Evolutionary conservation across 495 filamentous ascomycete species (phyloP), one percentile per base, ranked within the genome.

Genomic region (Durotheca rogersii): DNA sequence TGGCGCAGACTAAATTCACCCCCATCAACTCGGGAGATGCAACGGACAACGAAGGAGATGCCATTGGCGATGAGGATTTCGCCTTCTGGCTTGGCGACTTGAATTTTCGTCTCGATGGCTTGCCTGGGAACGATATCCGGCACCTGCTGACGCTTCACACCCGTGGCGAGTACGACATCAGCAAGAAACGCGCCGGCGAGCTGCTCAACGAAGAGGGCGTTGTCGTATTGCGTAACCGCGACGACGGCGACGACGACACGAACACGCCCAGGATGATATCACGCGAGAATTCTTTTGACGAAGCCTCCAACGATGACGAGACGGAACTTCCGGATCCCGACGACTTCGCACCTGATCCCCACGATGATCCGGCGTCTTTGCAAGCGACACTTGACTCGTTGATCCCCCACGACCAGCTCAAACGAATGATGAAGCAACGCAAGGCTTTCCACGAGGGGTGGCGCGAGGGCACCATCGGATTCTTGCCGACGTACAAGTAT

Each of bases 21-120:
- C 81, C 88, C 1, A 76, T 92, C 12, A 72, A 73, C 32, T 70
- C 82, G 41, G 75, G 77, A 2, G 76, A 79, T 7, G 74, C 83
- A 7, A 73, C 68, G 6, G 73, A 78, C 21, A 74, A 76, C 25
- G 66, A 67, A 1, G 71, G 70, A 7, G 89, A 95, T 52, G 72
- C 69, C n/a, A 84, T 99, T 51, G 90, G 89, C 1, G 84, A 90
- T 36, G 90, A 92, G 51, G 93, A 97, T 64, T 91, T 95, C 68
- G 79, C 84, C 1, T 95, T 97, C 58, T 96, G 91, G 89, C 90
- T 95, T 65, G 94, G 94, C 15, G 94, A 99, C 67, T 76, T 99
- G 6, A 99, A 99, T 67, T 99, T 96, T 60, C 79, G 94, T 25
- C 74, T 99, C 0, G 90, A 95, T 34, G 86, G 84, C 36, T 81